These are phyloP conservation scores for Penicillium hesseltinei DNA, from an alignment of 2,329 filamentous ascomycete species.

Conservation along the genomic window DNA sequence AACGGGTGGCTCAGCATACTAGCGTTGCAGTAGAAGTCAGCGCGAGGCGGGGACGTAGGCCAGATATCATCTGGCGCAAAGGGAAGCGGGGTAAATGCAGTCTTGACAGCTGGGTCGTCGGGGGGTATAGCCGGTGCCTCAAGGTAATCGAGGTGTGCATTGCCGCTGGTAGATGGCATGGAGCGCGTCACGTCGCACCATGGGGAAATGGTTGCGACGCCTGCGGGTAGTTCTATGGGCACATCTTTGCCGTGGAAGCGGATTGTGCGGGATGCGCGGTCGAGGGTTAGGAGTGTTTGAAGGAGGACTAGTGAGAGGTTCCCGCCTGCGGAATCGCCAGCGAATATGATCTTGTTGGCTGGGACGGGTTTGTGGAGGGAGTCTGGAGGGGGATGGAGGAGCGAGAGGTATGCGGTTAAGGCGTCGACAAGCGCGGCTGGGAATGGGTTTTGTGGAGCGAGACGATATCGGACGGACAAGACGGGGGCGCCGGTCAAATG, in stretches of 20 bases:
- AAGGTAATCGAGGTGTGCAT: constrained; percentile 44
- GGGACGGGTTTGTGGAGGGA: constrained; percentile 44
- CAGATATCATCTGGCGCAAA: constrained; percentile 40
- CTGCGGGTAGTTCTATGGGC: constrained; percentile 42
- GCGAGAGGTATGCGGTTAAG: constrained; percentile 48
- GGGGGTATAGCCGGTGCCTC: constrained; percentile 28
- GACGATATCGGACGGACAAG: constrained; percentile 48
- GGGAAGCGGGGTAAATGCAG: constrained; percentile 25
- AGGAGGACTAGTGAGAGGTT: constrained; percentile 43
- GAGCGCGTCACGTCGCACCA: constrained; percentile 46
- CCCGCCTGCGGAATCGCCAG: constrained; percentile 49
- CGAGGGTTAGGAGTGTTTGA: constrained; percentile 44
- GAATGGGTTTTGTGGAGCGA: constrained; percentile 50
- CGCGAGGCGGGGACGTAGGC: constrained; percentile 43
- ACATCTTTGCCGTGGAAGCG: constrained; percentile 43
- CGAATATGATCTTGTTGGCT: constrained; percentile 45
- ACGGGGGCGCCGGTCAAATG: constrained; percentile 41
- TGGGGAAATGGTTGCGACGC: constrained; percentile 40
- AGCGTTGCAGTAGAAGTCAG: constrained; percentile 44
- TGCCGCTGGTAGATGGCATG: constrained; percentile 40
- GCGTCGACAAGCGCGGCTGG: constrained; percentile 48
- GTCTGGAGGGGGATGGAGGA: constrained; percentile 45
- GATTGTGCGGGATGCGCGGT: constrained; percentile 34
- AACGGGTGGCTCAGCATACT: constrained; percentile 41
- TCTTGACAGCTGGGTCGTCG: constrained; percentile 8